A percentile compares a stretch with the other conserved stretches of the same genome.
Conservation (phyloP, 1,284 basidiomycete species). For the Fistulinella cinereoalba region DNA sequence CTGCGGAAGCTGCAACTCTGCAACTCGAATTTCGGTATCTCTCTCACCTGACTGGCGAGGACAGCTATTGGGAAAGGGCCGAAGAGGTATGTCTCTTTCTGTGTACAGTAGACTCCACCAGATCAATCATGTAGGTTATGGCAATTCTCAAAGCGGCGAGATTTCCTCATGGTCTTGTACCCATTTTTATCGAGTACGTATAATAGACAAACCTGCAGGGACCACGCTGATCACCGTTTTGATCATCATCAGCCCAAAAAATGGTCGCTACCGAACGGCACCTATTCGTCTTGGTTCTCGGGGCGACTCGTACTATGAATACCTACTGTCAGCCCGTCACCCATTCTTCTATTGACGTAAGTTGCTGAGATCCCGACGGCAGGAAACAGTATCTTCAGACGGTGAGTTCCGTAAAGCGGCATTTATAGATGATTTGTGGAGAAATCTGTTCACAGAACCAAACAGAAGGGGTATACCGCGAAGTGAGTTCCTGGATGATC, state of each 20-base stretch:
- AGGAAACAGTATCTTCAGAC: slow-evolving; percentile 84
- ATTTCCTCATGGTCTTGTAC: slow-evolving; percentile 70
- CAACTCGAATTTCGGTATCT: slow-evolving; percentile 92
- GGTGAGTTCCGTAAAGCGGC: slow-evolving; percentile 38
- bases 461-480: slow-evolving; percentile 76
- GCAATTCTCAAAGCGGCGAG: slow-evolving; percentile 61
- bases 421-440: slow-evolving; percentile 4
- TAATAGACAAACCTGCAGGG: slow-evolving; percentile 2
- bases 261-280: slow-evolving; percentile 69
- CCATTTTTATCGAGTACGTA: slow-evolving; percentile 78
- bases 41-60: slow-evolving; percentile 74
- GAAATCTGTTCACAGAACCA: slow-evolving; percentile 53
- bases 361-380: slow-evolving; percentile 8
- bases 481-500: slow-evolving; percentile 42
- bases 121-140: slow-evolving; percentile 57
- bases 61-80: slow-evolving; percentile 77
- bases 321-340: slow-evolving; percentile 62
- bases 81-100: slow-evolving; percentile 54
- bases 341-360: not conserved
- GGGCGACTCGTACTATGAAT: slow-evolving; percentile 95
- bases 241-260: slow-evolving; percentile 49
- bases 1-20: slow-evolving; percentile 82
- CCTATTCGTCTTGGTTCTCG: slow-evolving; percentile 89
- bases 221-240: slow-evolving; percentile 9
- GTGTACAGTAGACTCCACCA: not conserved